These are phyloP conservation scores for Populus euphratica DNA, from an alignment of 345 rosid species.

Conservation along the genomic window DNA sequence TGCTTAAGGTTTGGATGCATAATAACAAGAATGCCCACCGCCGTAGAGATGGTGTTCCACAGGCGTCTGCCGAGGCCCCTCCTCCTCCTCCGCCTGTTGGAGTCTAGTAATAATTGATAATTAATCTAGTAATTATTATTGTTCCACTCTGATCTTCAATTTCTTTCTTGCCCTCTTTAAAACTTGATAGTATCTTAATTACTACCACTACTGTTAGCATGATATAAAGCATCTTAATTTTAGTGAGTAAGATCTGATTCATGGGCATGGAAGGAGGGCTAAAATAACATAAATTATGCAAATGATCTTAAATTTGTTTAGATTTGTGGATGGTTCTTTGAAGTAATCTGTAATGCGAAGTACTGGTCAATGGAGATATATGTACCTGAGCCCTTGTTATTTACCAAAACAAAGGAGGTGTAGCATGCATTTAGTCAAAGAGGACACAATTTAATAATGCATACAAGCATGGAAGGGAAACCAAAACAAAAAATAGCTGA, in stretches of 20 bases:
- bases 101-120: not conserved
- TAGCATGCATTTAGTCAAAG: no score
- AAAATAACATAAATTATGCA: not conserved
- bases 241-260: not conserved
- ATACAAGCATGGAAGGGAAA: no score
- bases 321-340: not conserved
- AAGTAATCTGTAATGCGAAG: not conserved
- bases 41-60: conserved; percentile 1
- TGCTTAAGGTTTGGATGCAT: conserved; percentile 32
- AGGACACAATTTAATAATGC: no score
- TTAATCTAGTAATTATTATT: not conserved
- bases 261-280: not conserved
- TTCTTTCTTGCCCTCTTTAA: not conserved
- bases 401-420: no score
- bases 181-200: not conserved
- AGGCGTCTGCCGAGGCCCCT: not conserved
- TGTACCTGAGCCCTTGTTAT: no score
- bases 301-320: not conserved
- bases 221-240: not conserved
- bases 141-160: not conserved
- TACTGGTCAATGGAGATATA: not conserved
- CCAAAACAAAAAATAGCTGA: no score
- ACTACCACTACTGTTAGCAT: not conserved
- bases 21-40: conserved; percentile 22
- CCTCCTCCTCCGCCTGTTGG: conserved; percentile 1